These are phyloP conservation scores for Puccinellia tenuiflora DNA, from an alignment of 176 grass and related monocot species.

Conservation along the genomic window DNA sequence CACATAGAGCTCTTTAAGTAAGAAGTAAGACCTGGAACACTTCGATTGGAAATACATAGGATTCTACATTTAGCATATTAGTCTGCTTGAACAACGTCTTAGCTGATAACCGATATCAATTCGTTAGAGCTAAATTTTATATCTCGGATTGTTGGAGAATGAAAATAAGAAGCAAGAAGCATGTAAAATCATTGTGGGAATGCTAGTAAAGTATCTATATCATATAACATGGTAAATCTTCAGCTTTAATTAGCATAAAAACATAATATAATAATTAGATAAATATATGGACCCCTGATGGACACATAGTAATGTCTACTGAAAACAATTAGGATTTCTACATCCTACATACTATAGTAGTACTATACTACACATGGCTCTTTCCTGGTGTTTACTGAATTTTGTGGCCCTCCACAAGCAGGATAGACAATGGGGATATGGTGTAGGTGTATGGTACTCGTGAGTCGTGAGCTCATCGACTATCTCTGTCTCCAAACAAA, in stretches of 20 bases:
- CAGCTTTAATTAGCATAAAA: conserved; percentile 1
- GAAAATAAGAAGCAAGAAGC: neutral
- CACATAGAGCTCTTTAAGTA: neutral
- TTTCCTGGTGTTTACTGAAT: neutral
- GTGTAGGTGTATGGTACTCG: neutral
- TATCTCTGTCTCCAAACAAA: neutral
- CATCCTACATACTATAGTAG: neutral
- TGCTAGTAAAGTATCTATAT: neutral
- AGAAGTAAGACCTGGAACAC: neutral
- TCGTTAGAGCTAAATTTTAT: no score
- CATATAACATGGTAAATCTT: neutral
- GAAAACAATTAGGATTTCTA: neutral
- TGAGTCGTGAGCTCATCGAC: neutral
- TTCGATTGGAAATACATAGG: neutral
- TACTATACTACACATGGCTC: neutral
- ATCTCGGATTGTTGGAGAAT: no score
- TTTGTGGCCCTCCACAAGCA: neutral
- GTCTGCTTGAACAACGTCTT: no score
- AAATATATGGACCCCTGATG: neutral
- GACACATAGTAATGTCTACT: neutral
- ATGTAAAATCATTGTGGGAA: neutral
- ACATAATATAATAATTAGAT: neutral
- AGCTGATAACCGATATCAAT: no score
- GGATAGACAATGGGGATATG: neutral
- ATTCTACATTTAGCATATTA: no score